Base-by-base conservation (phyloP, 257 asterid species). In the Solanum etuberosum region DNA sequence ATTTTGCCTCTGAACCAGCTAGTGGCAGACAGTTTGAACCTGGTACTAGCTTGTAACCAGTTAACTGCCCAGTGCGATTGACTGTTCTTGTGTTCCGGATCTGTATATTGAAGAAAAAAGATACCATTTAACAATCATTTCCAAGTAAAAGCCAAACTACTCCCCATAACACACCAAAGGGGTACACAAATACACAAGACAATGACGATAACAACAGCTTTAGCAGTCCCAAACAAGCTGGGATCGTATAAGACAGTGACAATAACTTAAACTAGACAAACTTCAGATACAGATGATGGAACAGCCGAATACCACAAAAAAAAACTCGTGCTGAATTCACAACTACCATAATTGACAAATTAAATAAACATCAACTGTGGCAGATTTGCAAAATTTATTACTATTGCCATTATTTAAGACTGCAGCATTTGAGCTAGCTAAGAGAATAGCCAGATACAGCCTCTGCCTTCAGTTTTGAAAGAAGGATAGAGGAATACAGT, bases 1-100 rank as follows among this genome's bases (percentile, higher is more conserved):
- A 96, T 88, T 94, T 96, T 32, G 99, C 99, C 92, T 96, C 96
- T 5, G 96, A 94, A 68, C 98, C 98, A 73, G 99, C 98, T 90
- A 96, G 83, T 7, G 99, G 99, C 91, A 94, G 89, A 90, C 98
- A 95, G 90, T 95, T 96, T 40, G 99, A 91, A 88, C 98, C 98
- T 82, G 99, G 99, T 25, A 96, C 98, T 86, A 96, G 86, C 89
- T 94, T 95, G 92, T 93, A 96, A 89, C 99, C 98, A 8, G 99
- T 96, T 87, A 92, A 90, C 83, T 96, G 96, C 72, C 99, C 99
- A 48, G 94, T 93, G 90, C 99, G 92, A 78, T 96, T 96, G 87
- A 94, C 99, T 1, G 95, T 92, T 90, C 99, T 92, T 32, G 99
- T 95, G 92, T 95, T 96, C 91, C 98, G 90, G 68, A 96, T 84